Base-by-base conservation (phyloP, 2,329 filamentous ascomycete species). In the Talaromyces sp. region DNA sequence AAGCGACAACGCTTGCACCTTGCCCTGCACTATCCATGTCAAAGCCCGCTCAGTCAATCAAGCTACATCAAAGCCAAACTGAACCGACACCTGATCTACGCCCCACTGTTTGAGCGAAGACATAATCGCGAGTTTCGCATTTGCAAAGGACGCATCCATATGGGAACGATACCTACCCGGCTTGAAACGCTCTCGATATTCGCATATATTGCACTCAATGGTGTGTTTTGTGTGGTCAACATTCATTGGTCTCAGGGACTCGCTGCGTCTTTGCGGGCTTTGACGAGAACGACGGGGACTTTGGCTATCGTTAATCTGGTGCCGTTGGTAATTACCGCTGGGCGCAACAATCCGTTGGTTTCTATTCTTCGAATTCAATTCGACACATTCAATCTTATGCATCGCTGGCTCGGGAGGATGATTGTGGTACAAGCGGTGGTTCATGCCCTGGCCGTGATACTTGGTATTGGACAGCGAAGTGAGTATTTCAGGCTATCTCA, bases 321-420 rank as follows among this genome's bases (percentile, higher is more conserved):
- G 53, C 75, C 75, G 1, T 64, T 77, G 27, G 67, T 75, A 19
- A 62, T 76, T 51, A 68, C 75, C 58, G 71, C 71, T 57, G 72
- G 71, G 1, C 67, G 74, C 38, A 75, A 76, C 59, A 77, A 75
- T 58, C 72, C 73, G 3, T 63, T 76, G 53, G 76, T 76, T 54
- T 62, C 58, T n/a, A 48, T 74, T 27, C 63, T 75, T 17, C 65
- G 68, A 50, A 66, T 76, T 35, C 70, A 69, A 11, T 76, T 72
- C 61, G 72, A 75, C 60, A 71, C 67, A 0, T 77, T 72, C 66
- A 77, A 75, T 61, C 64, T 92, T 8, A 77, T 92, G 60, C 89
- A 92, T 74, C 85, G 89, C 66, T 92, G 88, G 88, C 83, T 89
- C 65, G 89, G 88, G 31, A 83, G 89, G 46, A 83, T 90, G 52